Evolutionary conservation across 106 monocot genomes (phyloP).

Genomic region (Phalaenopsis aphrodite): DNA sequence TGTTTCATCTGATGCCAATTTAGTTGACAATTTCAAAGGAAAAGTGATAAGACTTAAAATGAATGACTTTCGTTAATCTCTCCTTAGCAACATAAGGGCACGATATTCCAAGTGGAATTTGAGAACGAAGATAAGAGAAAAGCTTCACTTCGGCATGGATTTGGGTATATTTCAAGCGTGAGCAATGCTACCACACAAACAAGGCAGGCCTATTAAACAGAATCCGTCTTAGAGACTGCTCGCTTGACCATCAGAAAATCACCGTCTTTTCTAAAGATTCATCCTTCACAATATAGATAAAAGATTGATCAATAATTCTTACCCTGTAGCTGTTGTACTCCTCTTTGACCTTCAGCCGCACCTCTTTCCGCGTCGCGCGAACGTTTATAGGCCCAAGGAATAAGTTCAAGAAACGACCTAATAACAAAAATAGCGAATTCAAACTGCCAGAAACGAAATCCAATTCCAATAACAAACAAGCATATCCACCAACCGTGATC

Average conservation of each 20-base stretch:
- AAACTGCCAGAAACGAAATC: not conserved
- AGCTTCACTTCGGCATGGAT: too few species aligned
- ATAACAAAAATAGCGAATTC: not conserved
- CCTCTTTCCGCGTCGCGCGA: constrained; percentile 74
- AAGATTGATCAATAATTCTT: constrained; percentile 2
- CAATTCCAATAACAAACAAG: not conserved
- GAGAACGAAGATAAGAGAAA: too few species aligned
- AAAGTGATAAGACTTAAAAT: too few species aligned
- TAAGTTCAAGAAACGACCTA: constrained; percentile 79
- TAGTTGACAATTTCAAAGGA: too few species aligned
- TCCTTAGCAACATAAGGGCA: too few species aligned
- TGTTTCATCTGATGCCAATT: too few species aligned
- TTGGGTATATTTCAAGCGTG: too few species aligned
- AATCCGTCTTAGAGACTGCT: not conserved
- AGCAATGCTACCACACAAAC: too few species aligned
- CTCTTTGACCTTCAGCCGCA: constrained; percentile 81
- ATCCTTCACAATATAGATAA: not conserved
- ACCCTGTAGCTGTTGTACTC: constrained; percentile 95
- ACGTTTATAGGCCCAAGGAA: constrained; percentile 91
- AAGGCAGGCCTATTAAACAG: not conserved
- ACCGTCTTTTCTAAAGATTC: not conserved
- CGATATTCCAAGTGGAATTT: too few species aligned
- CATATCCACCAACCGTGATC: constrained; percentile 38
- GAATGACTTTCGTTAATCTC: too few species aligned
- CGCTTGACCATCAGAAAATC: not conserved